phyloP scores from a whole-genome alignment of 23 red algal species.

The Gracilaria gracilis region DNA sequence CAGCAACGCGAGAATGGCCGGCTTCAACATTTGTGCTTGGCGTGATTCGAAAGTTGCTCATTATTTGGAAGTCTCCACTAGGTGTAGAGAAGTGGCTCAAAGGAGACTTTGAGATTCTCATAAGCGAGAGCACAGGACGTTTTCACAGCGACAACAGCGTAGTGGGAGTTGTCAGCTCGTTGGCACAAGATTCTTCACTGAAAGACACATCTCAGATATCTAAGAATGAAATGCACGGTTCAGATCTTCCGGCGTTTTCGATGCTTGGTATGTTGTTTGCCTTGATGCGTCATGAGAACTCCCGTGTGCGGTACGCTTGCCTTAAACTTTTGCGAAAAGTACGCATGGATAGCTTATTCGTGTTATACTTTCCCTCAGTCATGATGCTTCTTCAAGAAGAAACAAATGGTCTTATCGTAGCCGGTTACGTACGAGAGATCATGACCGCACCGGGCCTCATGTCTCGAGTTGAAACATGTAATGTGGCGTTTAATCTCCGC shows the following conservation, averaged over 20 bases:
- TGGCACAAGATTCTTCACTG: neutral
- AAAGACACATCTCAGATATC: too few species aligned
- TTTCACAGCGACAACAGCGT: neutral
- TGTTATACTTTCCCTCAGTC: conserved; percentile 25
- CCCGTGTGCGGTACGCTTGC: neutral
- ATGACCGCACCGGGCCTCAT: conserved; percentile 13
- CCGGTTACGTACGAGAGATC: neutral
- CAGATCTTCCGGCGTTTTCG: conserved; percentile 4
- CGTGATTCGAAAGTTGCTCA: conserved; percentile 17
- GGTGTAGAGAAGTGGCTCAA: neutral
- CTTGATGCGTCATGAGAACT: conserved; percentile 19
- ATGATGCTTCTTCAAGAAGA: conserved; percentile 24
- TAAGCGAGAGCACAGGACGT: neutral
- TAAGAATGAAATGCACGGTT: too few species aligned
- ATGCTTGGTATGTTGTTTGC: neutral
- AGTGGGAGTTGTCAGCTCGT: neutral
- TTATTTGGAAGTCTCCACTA: conserved; percentile 8
- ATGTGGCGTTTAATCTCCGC: conserved; percentile 20
- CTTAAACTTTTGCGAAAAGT: conserved; percentile 14
- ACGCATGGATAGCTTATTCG: conserved; percentile 6
- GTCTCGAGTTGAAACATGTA: conserved; percentile 15
- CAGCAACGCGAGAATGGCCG: conserved; percentile 19
- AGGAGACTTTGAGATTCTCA: conserved; percentile 10
- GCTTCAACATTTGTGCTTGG: conserved; percentile 8
- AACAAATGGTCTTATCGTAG: conserved; percentile 5